phyloP scores from a whole-genome alignment of 2,329 filamentous ascomycete species.

The Sporothrix schenckii region DNA sequence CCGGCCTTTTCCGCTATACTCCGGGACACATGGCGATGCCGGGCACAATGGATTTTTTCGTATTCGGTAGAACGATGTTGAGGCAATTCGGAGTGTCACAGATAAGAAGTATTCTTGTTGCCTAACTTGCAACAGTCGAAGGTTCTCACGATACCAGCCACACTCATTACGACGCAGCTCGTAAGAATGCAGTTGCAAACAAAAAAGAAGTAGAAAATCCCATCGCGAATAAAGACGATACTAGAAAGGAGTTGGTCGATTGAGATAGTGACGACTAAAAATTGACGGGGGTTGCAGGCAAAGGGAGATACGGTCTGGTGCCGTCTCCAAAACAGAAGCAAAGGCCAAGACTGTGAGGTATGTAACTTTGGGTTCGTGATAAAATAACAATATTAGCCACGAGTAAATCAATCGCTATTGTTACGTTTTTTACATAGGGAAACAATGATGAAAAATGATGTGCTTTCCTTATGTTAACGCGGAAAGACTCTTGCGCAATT shows the following conservation, averaged over 20 bases:
- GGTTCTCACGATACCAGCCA: not conserved
- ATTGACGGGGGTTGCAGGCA: no score
- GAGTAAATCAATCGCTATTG: not conserved
- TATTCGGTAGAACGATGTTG: not conserved
- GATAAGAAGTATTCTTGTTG: constrained; percentile 5
- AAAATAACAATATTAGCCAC: not conserved
- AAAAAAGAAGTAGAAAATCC: not conserved
- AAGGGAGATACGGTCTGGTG: not conserved
- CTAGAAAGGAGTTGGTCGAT: not conserved
- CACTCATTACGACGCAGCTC: not conserved
- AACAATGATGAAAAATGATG: not conserved
- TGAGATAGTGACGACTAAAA: not conserved
- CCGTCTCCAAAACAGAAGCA: not conserved
- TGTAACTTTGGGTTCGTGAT: not conserved
- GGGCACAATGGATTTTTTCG: not conserved
- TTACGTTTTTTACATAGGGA: not conserved
- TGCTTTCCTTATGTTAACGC: not conserved
- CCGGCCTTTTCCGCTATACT: not conserved
- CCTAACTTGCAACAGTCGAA: constrained; percentile 1
- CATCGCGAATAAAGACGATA: no score
- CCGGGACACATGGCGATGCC: constrained; percentile 12
- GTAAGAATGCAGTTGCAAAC: not conserved
- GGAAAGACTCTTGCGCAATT: no score
- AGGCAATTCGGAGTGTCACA: constrained; percentile 15
- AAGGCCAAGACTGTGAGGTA: not conserved